Percentiles rank a stretch among this genome's conserved stretches.
Conservation (phyloP, 208 protist species). For the Trypanosoma boissoni region DNA sequence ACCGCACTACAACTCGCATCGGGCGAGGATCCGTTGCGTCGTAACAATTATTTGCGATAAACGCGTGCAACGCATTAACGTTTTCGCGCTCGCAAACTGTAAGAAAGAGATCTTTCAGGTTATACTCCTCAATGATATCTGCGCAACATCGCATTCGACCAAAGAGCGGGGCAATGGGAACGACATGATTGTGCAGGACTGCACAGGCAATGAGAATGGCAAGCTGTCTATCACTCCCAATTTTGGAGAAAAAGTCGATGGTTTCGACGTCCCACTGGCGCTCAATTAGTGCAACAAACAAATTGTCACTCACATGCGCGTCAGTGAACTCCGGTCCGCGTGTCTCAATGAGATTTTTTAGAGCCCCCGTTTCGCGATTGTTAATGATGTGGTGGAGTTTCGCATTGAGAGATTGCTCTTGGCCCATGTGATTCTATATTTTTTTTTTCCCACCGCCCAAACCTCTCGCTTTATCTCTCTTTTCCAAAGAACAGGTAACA, state of each 20-base stretch:
- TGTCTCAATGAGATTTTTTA: slow-evolving; percentile 31
- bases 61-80: slow-evolving; percentile 43
- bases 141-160: slow-evolving; percentile 41
- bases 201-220: slow-evolving; percentile 48
- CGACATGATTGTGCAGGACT: slow-evolving; percentile 53
- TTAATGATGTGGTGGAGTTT: slow-evolving; percentile 55
- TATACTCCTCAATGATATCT: slow-evolving; percentile 45
- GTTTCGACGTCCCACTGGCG: slow-evolving; percentile 45
- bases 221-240: slow-evolving; percentile 68
- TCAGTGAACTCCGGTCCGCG: slow-evolving; percentile 35
- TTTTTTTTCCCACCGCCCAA: background rate
- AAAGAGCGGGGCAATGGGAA: slow-evolving; percentile 54
- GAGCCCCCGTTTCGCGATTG: slow-evolving; percentile 43
- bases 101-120: slow-evolving; percentile 67
- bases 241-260: slow-evolving; percentile 46
- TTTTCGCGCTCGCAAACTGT: slow-evolving; percentile 65
- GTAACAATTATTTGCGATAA: slow-evolving; percentile 62
- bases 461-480: background rate
- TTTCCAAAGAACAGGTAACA: background rate
- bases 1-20: slow-evolving; percentile 56
- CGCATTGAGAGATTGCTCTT: slow-evolving; percentile 40
- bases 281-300: slow-evolving; percentile 64
- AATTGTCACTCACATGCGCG: slow-evolving; percentile 36
- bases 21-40: slow-evolving; percentile 46
- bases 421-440: slow-evolving; percentile 41